A percentile compares a stretch with the other conserved stretches of the same genome.
Evolutionary conservation across 345 rosid species (phyloP).

Genomic region (Aquilaria malaccensis): DNA sequence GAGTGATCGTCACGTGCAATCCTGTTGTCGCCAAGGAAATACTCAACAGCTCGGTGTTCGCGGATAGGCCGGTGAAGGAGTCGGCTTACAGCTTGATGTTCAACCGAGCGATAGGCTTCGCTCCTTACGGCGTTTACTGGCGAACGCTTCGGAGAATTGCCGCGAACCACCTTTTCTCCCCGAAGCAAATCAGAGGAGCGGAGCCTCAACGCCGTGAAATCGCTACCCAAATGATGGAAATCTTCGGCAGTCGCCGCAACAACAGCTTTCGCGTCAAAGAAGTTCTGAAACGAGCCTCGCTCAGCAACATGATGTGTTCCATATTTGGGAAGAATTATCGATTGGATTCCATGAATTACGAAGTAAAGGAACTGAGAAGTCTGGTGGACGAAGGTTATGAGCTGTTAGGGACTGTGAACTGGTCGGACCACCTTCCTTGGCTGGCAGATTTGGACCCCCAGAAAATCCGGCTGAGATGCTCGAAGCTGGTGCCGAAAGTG

Average conservation of each 20-base stretch:
- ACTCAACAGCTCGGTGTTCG: slow-evolving; percentile 51
- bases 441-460: slow-evolving; percentile 57
- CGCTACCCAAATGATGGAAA: slow-evolving; percentile 43
- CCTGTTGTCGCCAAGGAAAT: slow-evolving; percentile 68
- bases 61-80: slow-evolving; percentile 74
- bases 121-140: slow-evolving; percentile 76
- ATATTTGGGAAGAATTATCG: slow-evolving; percentile 55
- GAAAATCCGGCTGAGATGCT: slow-evolving; percentile 59
- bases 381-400: slow-evolving; percentile 71
- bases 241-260: slow-evolving; percentile 11
- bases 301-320: slow-evolving; percentile 73
- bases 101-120: slow-evolving; percentile 72
- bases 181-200: slow-evolving; percentile 45
- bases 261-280: slow-evolving; percentile 38
- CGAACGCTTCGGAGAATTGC: slow-evolving; percentile 60
- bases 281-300: slow-evolving; percentile 53
- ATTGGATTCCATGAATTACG: slow-evolving; percentile 26
- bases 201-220: slow-evolving; percentile 37
- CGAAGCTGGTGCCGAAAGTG: slow-evolving; percentile 55
- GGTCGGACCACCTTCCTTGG: slow-evolving; percentile 75
- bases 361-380: slow-evolving; percentile 32
- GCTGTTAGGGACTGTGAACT: slow-evolving; percentile 49
- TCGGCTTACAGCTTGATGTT: slow-evolving; percentile 72
- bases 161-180: slow-evolving; percentile 51
- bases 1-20: slow-evolving; percentile 55